Base-by-base conservation (phyloP, 2,329 filamentous ascomycete genomes). In the Achaetomium macrosporum region DNA sequence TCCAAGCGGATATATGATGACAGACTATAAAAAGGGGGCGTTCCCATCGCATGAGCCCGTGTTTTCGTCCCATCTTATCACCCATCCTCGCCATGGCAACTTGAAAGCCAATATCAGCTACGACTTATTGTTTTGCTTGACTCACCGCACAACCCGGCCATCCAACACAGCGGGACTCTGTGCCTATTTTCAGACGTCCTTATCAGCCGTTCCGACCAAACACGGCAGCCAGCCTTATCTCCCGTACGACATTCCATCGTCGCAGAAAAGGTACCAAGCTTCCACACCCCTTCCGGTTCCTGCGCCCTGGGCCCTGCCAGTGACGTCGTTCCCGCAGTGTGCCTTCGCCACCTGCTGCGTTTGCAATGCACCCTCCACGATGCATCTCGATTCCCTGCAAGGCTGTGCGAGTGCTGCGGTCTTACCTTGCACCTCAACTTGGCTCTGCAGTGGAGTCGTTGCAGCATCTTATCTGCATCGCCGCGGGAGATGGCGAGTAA, bases 161-260 rank as follows among this genome's bases (percentile, higher is more conserved):
- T 15, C 43, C 30, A 13, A 47, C 39, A 8, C 17, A 19, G 29
- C 15, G 20, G 16, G 30, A 16, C 33, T 15, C 51, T 33, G 29
- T 51, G 47, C 30, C 47, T 61, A 57, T 58, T 58, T 58, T 51
- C 55, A 53, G 53, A 50, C 50, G 47, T 47, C 53, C 13, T 56
- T 57, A 57, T 61, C 58, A 45, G 50, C 31, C 44, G 13, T 39
- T 47, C 33, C 55, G 59, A 51, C 59, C 59, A 56, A 51, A 57
- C 56, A 54, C 46, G 51, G 42, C 42, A 15, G 39, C 46, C 29
- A 47, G 37, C 49, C 56, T 60, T 61, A 61, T 61, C 57, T 61
- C 43, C 33, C 50, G 60, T 60, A 29, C 55, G 37, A 58, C 58
- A 54, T 53, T 44, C 42, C 47, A 33, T 42, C 33, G 40, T 40